phyloP scores from a whole-genome alignment of 805 yeast genomes.

The Wickerhamiella alocasiicola region DNA sequence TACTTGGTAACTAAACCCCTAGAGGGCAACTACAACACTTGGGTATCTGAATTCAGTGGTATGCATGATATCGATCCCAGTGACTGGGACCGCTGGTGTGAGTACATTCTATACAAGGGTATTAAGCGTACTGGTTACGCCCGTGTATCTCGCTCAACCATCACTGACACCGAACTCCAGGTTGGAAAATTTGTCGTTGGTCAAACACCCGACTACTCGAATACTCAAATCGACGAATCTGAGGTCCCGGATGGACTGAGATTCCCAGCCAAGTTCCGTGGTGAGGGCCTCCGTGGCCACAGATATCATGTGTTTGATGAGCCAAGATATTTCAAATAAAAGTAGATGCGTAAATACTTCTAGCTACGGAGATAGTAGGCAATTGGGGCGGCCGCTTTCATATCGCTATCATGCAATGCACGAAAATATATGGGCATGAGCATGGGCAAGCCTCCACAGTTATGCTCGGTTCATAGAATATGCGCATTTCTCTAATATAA shows the following conservation, averaged over 20 bases:
- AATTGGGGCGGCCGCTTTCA: no score
- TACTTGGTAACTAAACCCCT: constrained; percentile 81
- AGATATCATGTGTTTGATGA: constrained; percentile 88
- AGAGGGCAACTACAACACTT: constrained; percentile 83
- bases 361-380: no score
- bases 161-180: constrained; percentile 95
- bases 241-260: constrained; percentile 48
- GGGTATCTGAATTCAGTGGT: constrained; percentile 70
- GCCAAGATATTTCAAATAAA: constrained; percentile 58
- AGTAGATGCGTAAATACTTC: no score
- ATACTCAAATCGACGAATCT: constrained; percentile 43
- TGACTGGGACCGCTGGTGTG: constrained; percentile 93
- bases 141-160: constrained; percentile 80
- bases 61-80: constrained; percentile 89
- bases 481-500: no score
- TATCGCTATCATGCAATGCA: no score
- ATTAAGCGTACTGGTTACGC: constrained; percentile 87
- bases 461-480: no score
- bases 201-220: constrained; percentile 37
- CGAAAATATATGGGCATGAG: no score
- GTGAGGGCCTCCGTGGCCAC: constrained; percentile 91
- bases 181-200: constrained; percentile 75
- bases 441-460: no score
- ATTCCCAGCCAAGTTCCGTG: constrained; percentile 70
- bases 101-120: constrained; percentile 80